phyloP scores from a whole-genome alignment of 306 rosid genomes.

The Clitoria ternatea region DNA sequence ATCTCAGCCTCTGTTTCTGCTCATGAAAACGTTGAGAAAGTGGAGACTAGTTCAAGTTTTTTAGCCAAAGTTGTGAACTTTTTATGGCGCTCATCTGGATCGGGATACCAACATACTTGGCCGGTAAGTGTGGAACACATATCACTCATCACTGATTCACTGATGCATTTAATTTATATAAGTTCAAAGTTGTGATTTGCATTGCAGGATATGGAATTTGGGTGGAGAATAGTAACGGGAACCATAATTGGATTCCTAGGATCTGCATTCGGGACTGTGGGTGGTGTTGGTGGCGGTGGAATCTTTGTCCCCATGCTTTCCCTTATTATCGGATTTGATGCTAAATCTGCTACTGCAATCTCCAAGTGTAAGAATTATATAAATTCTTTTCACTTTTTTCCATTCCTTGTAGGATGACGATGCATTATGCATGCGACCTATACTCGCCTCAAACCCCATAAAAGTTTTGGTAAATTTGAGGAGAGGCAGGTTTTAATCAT shows the following conservation, averaged over 20 bases:
- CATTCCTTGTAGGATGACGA: no score
- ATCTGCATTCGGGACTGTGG: constrained; percentile 77
- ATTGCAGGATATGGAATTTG: constrained; percentile 59
- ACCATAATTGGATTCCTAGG: constrained; percentile 59
- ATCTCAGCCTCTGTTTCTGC: constrained; percentile 43
- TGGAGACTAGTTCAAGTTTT: not conserved
- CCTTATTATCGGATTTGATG: constrained; percentile 66
- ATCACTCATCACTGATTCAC: not conserved
- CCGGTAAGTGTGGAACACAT: constrained; percentile 68
- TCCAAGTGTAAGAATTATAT: constrained; percentile 62
- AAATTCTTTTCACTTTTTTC: no score
- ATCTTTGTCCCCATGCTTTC: constrained; percentile 76
- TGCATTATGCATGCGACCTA: no score
- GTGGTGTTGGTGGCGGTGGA: constrained; percentile 90
- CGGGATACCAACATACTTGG: constrained; percentile 60
- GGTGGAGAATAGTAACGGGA: constrained; percentile 61
- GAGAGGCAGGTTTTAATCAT: no score
- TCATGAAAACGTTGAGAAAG: not conserved
- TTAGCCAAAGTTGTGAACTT: constrained; percentile 38
- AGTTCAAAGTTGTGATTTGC: not conserved
- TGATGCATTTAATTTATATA: no score
- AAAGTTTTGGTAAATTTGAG: no score
- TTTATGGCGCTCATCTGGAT: constrained; percentile 36
- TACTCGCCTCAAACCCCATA: no score
- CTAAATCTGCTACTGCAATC: constrained; percentile 68